phyloP scores from a whole-genome alignment of 768 basidiomycete species.

The Piloderma croceum region DNA sequence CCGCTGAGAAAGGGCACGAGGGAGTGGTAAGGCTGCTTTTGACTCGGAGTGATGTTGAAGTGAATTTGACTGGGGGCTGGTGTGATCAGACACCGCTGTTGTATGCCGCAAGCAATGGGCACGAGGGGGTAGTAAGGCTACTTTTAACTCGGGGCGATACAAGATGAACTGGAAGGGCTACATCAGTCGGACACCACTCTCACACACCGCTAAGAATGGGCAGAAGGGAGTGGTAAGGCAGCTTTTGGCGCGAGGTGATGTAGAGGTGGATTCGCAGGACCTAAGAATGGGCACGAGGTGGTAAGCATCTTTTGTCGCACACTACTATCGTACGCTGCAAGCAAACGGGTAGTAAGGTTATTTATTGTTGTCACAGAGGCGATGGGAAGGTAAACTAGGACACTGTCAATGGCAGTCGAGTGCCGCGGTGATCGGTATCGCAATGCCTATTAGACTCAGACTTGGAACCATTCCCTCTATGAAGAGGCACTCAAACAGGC shows the following conservation, averaged over 20 bases:
- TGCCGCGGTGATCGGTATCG: too few species aligned
- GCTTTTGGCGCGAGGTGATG: constrained; percentile 5
- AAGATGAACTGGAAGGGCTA: constrained; percentile 1
- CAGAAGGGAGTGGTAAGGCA: constrained; percentile 5
- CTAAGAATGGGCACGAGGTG: too few species aligned
- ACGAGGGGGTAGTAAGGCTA: not conserved
- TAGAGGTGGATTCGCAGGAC: constrained; percentile 5
- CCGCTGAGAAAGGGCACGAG: constrained; percentile 6
- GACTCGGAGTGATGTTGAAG: constrained; percentile 1
- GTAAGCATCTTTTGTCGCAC: too few species aligned
- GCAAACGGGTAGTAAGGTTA: too few species aligned
- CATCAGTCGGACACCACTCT: constrained; percentile 6
- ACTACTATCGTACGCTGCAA: constrained; percentile 5
- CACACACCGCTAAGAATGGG: constrained; percentile 6
- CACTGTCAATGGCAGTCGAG: too few species aligned
- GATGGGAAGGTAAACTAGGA: too few species aligned
- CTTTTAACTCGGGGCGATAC: not conserved
- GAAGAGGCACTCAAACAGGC: too few species aligned
- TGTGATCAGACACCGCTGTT: not conserved
- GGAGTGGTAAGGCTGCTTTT: constrained; percentile 6
- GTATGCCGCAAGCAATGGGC: not conserved
- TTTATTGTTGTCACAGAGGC: too few species aligned
- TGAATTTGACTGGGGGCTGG: too few species aligned
- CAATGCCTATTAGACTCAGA: too few species aligned
- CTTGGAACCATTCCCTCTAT: too few species aligned